Conservation (phyloP, 1,284 basidiomycete genomes). For the Caloboletus inedulis region DNA sequence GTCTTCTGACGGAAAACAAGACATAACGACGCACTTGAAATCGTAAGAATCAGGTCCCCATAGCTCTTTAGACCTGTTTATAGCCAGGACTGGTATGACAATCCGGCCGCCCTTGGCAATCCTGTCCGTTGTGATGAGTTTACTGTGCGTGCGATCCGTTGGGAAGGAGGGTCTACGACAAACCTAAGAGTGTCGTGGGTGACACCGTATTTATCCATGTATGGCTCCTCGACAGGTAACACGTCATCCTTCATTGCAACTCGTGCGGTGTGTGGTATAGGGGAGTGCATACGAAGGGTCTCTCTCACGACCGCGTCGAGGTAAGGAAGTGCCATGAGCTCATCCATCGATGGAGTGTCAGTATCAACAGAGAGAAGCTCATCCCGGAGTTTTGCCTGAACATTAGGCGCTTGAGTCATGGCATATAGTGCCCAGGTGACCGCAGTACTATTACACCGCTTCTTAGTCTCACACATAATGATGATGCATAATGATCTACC, state of each 20-base stretch:
- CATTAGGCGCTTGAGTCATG: too few relatives aligned
- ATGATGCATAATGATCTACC: constrained; percentile 32
- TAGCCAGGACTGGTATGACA: constrained; percentile 36
- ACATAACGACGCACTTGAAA: constrained; percentile 13
- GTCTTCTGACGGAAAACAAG: fast-evolving
- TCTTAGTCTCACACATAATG: not conserved
- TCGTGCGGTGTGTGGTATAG: too few relatives aligned
- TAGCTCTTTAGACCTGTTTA: constrained; percentile 40
- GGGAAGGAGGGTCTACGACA: not conserved
- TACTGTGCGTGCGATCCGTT: not conserved
- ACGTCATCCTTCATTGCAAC: constrained; percentile 51
- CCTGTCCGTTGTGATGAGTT: constrained; percentile 18
- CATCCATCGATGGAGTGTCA: too few relatives aligned
- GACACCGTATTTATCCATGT: constrained; percentile 41
- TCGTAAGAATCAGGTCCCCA: constrained; percentile 48
- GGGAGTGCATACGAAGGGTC: too few relatives aligned
- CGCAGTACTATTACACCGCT: constrained; percentile 38
- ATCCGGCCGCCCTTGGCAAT: constrained; percentile 38
- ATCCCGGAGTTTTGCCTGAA: too few relatives aligned
- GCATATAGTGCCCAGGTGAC: constrained; percentile 18
- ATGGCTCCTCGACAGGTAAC: constrained; percentile 50
- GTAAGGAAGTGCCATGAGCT: too few relatives aligned
- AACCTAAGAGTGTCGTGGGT: constrained; percentile 28
- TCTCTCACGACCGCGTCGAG: too few relatives aligned
- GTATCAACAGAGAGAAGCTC: too few relatives aligned